phyloP scores from a whole-genome alignment of 495 filamentous ascomycete species.

The Cenococcum geophilum region DNA sequence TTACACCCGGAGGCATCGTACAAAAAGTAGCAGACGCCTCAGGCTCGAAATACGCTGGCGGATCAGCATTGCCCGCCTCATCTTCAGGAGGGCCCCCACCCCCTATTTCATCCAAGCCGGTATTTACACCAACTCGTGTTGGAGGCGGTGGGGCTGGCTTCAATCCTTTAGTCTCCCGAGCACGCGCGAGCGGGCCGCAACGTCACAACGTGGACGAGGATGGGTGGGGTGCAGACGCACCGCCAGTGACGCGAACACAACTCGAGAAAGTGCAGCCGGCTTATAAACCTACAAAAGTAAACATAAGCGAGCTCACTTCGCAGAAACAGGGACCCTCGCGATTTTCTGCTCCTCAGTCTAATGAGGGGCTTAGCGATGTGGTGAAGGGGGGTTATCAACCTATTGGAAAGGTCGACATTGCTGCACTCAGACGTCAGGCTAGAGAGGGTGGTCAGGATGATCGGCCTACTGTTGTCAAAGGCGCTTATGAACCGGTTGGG shows the following conservation, averaged over 20 bases:
- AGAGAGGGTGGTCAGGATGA: slow-evolving; percentile 62
- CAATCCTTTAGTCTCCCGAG: slow-evolving; percentile 56
- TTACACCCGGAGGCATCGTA: slow-evolving; percentile 79
- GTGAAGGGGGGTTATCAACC: slow-evolving; percentile 92
- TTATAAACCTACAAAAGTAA: slow-evolving; percentile 90
- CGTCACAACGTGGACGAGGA: slow-evolving; percentile 58
- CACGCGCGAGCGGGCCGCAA: slow-evolving; percentile 40
- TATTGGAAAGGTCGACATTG: slow-evolving; percentile 93
- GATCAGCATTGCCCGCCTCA: slow-evolving; percentile 46
- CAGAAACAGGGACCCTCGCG: slow-evolving; percentile 59
- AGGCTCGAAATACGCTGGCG: slow-evolving; percentile 83
- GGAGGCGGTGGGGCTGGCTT: slow-evolving; percentile 46
- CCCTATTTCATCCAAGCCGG: slow-evolving; percentile 75
- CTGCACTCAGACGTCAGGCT: slow-evolving; percentile 74
- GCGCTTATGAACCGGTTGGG: slow-evolving; percentile 84
- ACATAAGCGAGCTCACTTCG: slow-evolving; percentile 68
- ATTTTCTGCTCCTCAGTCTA: slow-evolving; percentile 41
- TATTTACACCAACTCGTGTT: slow-evolving; percentile 74
- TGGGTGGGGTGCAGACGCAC: slow-evolving; percentile 95
- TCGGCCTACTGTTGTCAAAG: slow-evolving; percentile 75
- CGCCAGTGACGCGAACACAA: slow-evolving; percentile 73
- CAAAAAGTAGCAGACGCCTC: slow-evolving; percentile 95
- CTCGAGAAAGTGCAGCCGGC: slow-evolving; percentile 90
- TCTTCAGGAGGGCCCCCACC: slow-evolving; percentile 52
- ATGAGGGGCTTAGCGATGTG: slow-evolving; percentile 52